phyloP scores from a whole-genome alignment of 1,284 basidiomycete genomes.

The Rugosomyces carneus region DNA sequence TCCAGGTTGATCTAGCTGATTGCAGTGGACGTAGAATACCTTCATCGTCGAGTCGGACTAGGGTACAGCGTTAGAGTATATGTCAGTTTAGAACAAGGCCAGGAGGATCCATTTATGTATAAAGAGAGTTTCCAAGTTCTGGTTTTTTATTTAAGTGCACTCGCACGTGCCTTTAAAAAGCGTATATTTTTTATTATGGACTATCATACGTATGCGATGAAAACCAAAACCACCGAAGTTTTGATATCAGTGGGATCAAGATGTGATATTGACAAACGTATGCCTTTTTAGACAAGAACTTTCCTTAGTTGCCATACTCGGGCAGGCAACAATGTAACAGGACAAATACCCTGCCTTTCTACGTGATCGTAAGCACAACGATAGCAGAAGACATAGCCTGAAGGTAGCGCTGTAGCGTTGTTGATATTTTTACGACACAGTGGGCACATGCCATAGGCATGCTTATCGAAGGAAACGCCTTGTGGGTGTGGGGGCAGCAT shows the following conservation, averaged over 20 bases:
- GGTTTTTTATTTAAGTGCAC: too few relatives aligned
- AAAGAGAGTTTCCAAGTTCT: constrained; percentile 1
- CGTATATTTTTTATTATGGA: not conserved
- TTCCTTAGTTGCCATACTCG: constrained; percentile 82
- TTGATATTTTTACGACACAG: constrained; percentile 72
- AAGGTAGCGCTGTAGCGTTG: constrained; percentile 88
- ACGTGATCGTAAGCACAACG: constrained; percentile 86
- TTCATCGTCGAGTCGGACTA: constrained; percentile 29
- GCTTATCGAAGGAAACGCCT: constrained; percentile 52
- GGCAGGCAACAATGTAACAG: constrained; percentile 76
- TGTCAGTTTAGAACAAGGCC: constrained; percentile 6
- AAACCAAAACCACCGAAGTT: not conserved
- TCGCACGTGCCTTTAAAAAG: constrained; percentile 28
- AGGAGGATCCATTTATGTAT: constrained; percentile 10
- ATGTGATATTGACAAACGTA: constrained; percentile 34
- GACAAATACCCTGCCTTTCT: constrained; percentile 74
- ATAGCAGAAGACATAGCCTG: constrained; percentile 96
- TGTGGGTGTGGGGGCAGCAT: constrained; percentile 69
- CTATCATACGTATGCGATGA: not conserved
- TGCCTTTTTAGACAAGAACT: constrained; percentile 61
- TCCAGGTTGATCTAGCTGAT: not conserved
- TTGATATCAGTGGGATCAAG: constrained; percentile 19
- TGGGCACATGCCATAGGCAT: constrained; percentile 77
- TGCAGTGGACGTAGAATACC: constrained; percentile 22
- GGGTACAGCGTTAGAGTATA: constrained; percentile 8